Conservation (phyloP, 2,329 filamentous ascomycete genomes). For the Mariannaea elegans region DNA sequence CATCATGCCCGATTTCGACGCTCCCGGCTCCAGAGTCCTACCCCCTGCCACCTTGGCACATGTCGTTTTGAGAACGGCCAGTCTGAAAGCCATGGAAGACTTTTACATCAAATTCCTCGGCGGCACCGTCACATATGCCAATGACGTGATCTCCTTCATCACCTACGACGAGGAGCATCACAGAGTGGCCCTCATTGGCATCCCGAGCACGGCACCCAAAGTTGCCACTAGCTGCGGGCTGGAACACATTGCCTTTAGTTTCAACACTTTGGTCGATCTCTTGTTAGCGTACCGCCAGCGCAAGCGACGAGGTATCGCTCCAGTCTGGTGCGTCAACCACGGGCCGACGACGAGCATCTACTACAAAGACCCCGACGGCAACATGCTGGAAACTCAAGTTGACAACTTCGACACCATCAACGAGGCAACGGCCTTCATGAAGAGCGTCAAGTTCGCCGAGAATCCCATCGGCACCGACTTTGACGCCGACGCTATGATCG, state of each 20-base stretch:
- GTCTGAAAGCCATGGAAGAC: neutral
- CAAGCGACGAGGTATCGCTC: slow-evolving; percentile 1
- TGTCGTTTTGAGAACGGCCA: neutral
- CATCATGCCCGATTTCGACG: neutral
- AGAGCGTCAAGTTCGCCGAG: neutral
- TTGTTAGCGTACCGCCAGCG: neutral
- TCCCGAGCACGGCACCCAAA: neutral
- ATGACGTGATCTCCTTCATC: neutral
- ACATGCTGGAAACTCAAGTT: slow-evolving; percentile 21
- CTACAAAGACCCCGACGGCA: slow-evolving; percentile 23
- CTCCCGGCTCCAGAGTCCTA: neutral
- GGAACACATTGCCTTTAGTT: slow-evolving; percentile 9
- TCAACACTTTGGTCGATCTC: neutral
- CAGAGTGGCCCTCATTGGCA: neutral
- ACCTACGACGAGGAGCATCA: slow-evolving; percentile 4
- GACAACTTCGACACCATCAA: slow-evolving; percentile 23
- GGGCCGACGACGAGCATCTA: slow-evolving; percentile 25
- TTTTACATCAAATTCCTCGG: neutral
- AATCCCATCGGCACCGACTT: slow-evolving; percentile 22
- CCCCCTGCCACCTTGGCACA: neutral
- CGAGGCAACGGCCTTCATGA: slow-evolving; percentile 16
- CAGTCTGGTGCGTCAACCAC: slow-evolving; percentile 24
- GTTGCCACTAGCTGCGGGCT: neutral
- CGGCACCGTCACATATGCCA: neutral
- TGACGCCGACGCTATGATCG: slow-evolving; percentile 6